These are phyloP conservation scores for Arbutus unedo DNA, from an alignment of 148 eudicot species.

Conservation along the genomic window DNA sequence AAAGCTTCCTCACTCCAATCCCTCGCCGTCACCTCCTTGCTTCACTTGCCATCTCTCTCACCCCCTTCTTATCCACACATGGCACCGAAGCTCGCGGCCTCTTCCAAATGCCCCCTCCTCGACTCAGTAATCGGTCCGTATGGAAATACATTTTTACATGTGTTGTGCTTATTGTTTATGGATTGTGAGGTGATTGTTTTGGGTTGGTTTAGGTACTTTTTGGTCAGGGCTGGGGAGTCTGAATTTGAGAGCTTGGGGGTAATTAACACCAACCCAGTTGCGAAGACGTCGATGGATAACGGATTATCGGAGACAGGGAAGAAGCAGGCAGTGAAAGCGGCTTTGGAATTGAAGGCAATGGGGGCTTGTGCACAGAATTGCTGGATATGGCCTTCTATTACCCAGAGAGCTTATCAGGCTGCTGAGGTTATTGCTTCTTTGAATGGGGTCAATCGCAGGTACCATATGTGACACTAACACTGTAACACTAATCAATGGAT, in stretches of 20 bases:
- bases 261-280: constrained; percentile 93
- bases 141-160: background rate
- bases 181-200: constrained; percentile 1
- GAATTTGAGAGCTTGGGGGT: constrained; percentile 76
- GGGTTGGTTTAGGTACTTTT: constrained; percentile 59
- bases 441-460: constrained; percentile 72
- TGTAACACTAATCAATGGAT: background rate
- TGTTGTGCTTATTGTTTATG: background rate
- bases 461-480: background rate
- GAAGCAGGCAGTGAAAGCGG: constrained; percentile 71
- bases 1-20: constrained; percentile 18
- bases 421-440: constrained; percentile 90
- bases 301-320: constrained; percentile 81
- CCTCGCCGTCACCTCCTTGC: constrained; percentile 58
- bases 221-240: constrained; percentile 97
- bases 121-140: constrained; percentile 72
- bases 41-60: constrained; percentile 50
- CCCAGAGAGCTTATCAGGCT: constrained; percentile 96
- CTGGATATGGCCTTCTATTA: constrained; percentile 99
- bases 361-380: constrained; percentile 83
- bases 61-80: constrained; percentile 42
- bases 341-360: constrained; percentile 56
- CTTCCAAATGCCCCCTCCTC: constrained; percentile 95
- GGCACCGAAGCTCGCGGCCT: constrained; percentile 72
- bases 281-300: constrained; percentile 79